These are phyloP conservation scores for Penicillium mononematosum DNA, from an alignment of 495 filamentous ascomycete species.

Conservation along the genomic window DNA sequence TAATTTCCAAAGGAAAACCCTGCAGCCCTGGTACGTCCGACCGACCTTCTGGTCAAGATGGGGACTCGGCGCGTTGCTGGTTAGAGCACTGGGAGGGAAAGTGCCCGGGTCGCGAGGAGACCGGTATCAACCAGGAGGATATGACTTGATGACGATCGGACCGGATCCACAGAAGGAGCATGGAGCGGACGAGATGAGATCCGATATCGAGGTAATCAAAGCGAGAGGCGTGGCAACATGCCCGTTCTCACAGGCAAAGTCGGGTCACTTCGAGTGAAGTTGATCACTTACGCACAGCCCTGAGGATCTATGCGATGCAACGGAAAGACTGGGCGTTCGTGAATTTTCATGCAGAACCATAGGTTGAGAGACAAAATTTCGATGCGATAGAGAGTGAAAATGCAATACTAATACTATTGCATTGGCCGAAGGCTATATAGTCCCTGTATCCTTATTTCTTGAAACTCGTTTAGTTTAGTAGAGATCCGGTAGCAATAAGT, in stretches of 20 bases:
- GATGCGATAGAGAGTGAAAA: neutral
- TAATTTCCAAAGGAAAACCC: conserved; percentile 25
- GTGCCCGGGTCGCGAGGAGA: conserved; percentile 39
- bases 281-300: neutral
- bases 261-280: neutral
- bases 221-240: conserved; percentile 28
- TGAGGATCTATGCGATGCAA: neutral
- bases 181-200: conserved; percentile 42
- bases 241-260: conserved; percentile 19
- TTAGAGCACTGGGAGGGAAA: conserved; percentile 47
- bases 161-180: conserved; percentile 48
- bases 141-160: conserved; percentile 51
- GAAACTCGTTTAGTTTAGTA: too few relatives aligned
- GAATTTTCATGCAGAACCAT: neutral
- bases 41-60: conserved; percentile 52
- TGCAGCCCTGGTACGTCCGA: conserved; percentile 50
- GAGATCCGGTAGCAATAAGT: too few relatives aligned
- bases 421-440: neutral
- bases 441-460: neutral
- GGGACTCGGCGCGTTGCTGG: conserved; percentile 43
- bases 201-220: conserved; percentile 31
- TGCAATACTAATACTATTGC: neutral
- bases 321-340: neutral
- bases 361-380: neutral
- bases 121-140: conserved; percentile 51